Evolutionary conservation across 345 rosid genomes (phyloP).

Genomic region (Linum tenue): DNA sequence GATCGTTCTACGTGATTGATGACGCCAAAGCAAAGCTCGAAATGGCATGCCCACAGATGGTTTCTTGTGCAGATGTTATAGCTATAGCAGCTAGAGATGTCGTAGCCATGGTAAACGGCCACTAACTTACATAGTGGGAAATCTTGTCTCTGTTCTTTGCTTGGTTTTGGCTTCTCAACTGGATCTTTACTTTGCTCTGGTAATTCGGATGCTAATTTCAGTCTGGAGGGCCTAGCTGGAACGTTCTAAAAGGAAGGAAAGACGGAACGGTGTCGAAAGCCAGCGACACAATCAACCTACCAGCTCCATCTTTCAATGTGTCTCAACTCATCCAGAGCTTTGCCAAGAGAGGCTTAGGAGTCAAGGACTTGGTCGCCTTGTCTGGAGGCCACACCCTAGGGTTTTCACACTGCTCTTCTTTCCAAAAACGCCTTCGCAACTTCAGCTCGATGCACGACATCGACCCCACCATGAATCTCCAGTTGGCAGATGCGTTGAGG

Average conservation of each 20-base stretch:
- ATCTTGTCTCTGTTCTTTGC: neutral
- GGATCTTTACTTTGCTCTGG: too few species aligned
- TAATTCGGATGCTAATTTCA: slow-evolving; percentile 3
- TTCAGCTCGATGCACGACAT: slow-evolving; percentile 45
- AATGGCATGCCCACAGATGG: slow-evolving; percentile 46
- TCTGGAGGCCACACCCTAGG: slow-evolving; percentile 80
- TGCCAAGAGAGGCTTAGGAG: slow-evolving; percentile 47
- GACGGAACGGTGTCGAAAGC: slow-evolving; percentile 68
- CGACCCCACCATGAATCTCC: slow-evolving; percentile 53
- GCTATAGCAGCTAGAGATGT: slow-evolving; percentile 78
- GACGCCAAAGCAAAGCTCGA: slow-evolving; percentile 68
- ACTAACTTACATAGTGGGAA: neutral
- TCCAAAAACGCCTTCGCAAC: slow-evolving; percentile 46
- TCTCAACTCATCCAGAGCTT: slow-evolving; percentile 67
- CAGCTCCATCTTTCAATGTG: slow-evolving; percentile 61
- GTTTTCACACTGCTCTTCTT: slow-evolving; percentile 81
- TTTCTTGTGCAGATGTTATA: slow-evolving; percentile 68
- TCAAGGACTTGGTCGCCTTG: slow-evolving; percentile 68
- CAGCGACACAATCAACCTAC: slow-evolving; percentile 50
- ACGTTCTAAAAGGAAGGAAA: slow-evolving; percentile 63
- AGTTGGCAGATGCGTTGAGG: slow-evolving; percentile 35
- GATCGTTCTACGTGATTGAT: slow-evolving; percentile 69
- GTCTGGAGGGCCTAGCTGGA: slow-evolving; percentile 77
- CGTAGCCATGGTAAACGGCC: slow-evolving; percentile 39
- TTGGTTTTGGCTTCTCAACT: neutral